These are phyloP conservation scores for Phragmites australis DNA, from an alignment of 176 grass and related monocot genomes.

Conservation along the genomic window DNA sequence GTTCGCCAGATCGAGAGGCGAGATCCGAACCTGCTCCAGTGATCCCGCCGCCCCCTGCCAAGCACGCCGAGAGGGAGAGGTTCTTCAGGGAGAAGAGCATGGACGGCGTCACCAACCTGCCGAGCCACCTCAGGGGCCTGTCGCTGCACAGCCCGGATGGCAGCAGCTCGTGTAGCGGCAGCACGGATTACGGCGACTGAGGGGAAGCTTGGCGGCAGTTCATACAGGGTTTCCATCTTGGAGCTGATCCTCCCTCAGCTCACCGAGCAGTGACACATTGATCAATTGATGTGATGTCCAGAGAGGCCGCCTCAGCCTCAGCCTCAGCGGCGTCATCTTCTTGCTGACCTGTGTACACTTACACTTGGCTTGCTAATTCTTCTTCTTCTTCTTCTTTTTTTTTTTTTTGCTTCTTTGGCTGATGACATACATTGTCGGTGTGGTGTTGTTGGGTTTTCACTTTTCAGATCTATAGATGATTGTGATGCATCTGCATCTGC, in stretches of 20 bases:
- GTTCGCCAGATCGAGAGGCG: slow-evolving; percentile 31
- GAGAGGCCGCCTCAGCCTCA: slow-evolving; percentile 29
- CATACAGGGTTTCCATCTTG: slow-evolving; percentile 35
- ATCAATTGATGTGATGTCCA: slow-evolving; percentile 32
- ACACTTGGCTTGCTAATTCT: slow-evolving; percentile 48
- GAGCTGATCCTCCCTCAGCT: neutral
- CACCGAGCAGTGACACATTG: neutral
- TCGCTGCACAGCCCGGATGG: slow-evolving; percentile 59
- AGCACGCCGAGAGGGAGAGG: slow-evolving; percentile 73
- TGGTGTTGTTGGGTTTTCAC: neutral
- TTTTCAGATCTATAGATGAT: slow-evolving; percentile 37
- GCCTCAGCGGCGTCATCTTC: slow-evolving; percentile 3
- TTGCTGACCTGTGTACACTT: slow-evolving; percentile 55
- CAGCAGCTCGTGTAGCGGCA: slow-evolving; percentile 76
- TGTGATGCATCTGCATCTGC: neutral
- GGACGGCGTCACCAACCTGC: slow-evolving; percentile 44
- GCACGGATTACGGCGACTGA: slow-evolving; percentile 87
- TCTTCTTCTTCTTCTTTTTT: neutral
- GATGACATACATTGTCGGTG: slow-evolving; percentile 33
- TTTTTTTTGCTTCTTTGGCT: neutral
- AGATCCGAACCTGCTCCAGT: slow-evolving; percentile 34
- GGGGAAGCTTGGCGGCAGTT: slow-evolving; percentile 2
- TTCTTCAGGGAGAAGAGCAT: slow-evolving; percentile 79
- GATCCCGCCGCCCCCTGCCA: slow-evolving; percentile 69
- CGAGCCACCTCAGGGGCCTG: slow-evolving; percentile 58